Conservation (phyloP, 148 eudicot genomes). For the Camellia granthamiana region DNA sequence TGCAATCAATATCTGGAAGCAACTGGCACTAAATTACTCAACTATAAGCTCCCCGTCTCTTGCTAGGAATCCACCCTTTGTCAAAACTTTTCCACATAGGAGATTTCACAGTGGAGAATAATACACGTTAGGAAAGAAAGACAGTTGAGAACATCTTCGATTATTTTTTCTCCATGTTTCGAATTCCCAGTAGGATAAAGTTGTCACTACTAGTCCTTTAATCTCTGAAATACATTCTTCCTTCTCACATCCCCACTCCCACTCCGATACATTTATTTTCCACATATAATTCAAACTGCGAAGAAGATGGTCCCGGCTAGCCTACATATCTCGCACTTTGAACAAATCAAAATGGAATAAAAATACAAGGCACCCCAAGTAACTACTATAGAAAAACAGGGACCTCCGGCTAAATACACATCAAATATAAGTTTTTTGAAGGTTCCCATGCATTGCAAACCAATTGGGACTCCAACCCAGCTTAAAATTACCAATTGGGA, state of each 20-base stretch:
- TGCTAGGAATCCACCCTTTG: neutral
- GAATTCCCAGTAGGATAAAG: neutral
- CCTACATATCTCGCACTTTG: neutral
- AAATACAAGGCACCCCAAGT: neutral
- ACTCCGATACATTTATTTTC: neutral
- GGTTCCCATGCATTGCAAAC: conserved; percentile 5
- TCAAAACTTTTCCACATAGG: neutral
- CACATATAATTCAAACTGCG: neutral
- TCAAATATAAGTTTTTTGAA: neutral
- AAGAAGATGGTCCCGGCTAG: neutral
- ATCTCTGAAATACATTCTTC: neutral
- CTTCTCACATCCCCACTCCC: neutral
- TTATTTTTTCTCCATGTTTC: neutral
- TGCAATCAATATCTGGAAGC: neutral
- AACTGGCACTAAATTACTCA: neutral
- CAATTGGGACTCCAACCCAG: neutral
- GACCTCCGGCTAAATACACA: neutral
- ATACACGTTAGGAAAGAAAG: neutral
- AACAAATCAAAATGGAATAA: neutral
- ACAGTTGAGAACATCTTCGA: neutral
- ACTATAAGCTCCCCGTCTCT: neutral
- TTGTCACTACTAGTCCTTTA: too few species aligned
- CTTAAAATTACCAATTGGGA: neutral
- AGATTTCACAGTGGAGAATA: neutral
- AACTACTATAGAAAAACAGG: neutral